phyloP scores from a whole-genome alignment of 2,329 filamentous ascomycete genomes.

The Fusarium subtropicale region DNA sequence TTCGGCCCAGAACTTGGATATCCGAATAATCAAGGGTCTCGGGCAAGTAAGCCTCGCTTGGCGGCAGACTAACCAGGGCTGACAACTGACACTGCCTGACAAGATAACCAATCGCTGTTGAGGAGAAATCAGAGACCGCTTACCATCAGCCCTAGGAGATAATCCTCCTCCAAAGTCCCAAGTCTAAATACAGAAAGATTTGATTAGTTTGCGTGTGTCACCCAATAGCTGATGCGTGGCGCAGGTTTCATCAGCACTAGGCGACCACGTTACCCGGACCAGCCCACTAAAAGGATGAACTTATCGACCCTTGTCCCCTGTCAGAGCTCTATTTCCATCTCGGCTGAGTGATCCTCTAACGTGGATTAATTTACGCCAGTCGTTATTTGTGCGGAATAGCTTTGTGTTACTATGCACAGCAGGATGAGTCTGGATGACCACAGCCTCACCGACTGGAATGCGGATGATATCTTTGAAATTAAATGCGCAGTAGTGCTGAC shows the following conservation, averaged over 20 bases:
- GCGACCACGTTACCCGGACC: background rate
- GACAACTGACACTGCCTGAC: background rate
- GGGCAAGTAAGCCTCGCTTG: constrained; percentile 1
- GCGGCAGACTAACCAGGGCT: background rate
- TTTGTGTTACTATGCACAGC: background rate
- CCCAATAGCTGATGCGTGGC: background rate
- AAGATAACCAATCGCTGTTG: background rate
- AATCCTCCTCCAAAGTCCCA: background rate
- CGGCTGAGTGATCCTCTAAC: background rate
- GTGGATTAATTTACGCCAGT: background rate
- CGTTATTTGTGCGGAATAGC: background rate
- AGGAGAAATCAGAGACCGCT: background rate
- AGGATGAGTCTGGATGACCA: background rate
- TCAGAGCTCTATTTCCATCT: background rate
- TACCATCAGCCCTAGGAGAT: constrained; percentile 2
- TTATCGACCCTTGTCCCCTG: background rate
- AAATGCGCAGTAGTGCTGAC: background rate
- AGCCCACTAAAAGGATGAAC: background rate
- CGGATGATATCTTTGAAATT: background rate
- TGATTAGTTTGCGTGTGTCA: background rate
- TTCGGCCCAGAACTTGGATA: background rate
- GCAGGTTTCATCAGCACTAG: background rate
- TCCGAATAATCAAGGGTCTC: background rate
- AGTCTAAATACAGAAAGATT: background rate
- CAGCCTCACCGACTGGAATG: background rate